Evolutionary conservation across 306 rosid genomes (phyloP).

Genomic region (Quercus wislizeni): DNA sequence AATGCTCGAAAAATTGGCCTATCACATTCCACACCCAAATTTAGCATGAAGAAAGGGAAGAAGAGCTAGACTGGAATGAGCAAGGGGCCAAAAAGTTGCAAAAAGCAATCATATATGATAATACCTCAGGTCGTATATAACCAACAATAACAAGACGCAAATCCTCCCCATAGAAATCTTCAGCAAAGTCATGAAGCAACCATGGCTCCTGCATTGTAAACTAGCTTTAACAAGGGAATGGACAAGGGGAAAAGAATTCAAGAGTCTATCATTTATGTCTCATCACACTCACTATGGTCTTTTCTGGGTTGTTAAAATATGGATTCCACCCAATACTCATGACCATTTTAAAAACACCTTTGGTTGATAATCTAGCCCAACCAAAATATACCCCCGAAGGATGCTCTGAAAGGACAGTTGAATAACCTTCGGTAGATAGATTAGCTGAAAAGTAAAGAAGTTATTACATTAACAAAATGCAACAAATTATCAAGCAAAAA

Average conservation of each 20-base stretch:
- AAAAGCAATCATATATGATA: neutral
- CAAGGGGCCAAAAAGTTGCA: slow-evolving; percentile 1
- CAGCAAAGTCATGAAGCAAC: slow-evolving; percentile 75
- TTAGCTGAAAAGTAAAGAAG: slow-evolving; percentile 58
- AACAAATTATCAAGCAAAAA: slow-evolving; percentile 3
- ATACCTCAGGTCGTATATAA: slow-evolving; percentile 89
- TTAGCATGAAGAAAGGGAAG: slow-evolving; percentile 22
- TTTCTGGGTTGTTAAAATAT: slow-evolving; percentile 78
- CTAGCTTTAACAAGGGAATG: neutral
- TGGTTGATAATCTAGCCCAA: slow-evolving; percentile 72
- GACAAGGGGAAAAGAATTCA: slow-evolving; percentile 9
- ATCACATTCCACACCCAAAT: slow-evolving; percentile 21
- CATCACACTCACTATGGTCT: slow-evolving; percentile 67
- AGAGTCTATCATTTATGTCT: slow-evolving; percentile 5
- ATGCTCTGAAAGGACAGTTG: slow-evolving; percentile 64
- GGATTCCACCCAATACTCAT: slow-evolving; percentile 98
- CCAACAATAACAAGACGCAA: slow-evolving; percentile 81
- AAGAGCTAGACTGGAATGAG: neutral
- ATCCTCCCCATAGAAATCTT: slow-evolving; percentile 86
- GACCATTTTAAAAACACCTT: slow-evolving; percentile 86
- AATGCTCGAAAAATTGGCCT: slow-evolving; percentile 81
- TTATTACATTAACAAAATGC: neutral
- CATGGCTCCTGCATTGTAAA: slow-evolving; percentile 77
- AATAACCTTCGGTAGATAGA: slow-evolving; percentile 62
- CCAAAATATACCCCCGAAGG: slow-evolving; percentile 94